Evolutionary conservation across 2,329 filamentous ascomycete species (phyloP).

Genomic region (Xylaria sp.): DNA sequence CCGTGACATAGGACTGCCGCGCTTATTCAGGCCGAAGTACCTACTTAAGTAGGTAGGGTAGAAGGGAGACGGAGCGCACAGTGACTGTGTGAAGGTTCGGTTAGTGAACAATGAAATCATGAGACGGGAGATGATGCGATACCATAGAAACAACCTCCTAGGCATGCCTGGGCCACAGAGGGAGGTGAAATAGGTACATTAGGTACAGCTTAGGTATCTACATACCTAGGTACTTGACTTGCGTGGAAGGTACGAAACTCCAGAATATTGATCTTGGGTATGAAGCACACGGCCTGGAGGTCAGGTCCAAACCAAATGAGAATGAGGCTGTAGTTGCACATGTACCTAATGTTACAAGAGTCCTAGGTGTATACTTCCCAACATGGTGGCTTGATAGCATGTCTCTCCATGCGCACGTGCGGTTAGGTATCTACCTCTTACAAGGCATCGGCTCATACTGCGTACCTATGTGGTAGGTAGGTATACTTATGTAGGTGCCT

Average conservation of each 20-base stretch:
- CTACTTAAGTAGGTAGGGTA: background rate
- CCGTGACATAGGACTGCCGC: background rate
- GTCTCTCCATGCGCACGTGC: background rate
- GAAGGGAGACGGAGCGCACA: background rate
- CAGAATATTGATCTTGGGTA: slow-evolving; percentile 1
- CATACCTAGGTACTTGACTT: background rate
- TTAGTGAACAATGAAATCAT: background rate
- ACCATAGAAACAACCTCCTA: background rate
- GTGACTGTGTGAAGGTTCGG: background rate
- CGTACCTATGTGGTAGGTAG: background rate
- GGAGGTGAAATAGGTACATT: background rate
- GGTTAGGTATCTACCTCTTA: background rate
- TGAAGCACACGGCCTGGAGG: background rate
- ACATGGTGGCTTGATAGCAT: background rate
- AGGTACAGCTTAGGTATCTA: background rate
- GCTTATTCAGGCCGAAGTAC: background rate
- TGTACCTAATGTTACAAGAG: slow-evolving; percentile 1
- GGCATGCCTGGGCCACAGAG: background rate
- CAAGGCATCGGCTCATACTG: background rate
- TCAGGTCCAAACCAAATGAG: slow-evolving; percentile 5
- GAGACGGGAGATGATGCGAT: background rate
- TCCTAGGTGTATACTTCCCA: background rate
- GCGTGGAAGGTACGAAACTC: background rate
- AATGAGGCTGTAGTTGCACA: slow-evolving; percentile 25
- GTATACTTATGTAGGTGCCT: background rate